Evolutionary conservation across 441 rosid species (phyloP), one percentile per base, ranked within the genome.

Genomic region (Capsella rubella): DNA sequence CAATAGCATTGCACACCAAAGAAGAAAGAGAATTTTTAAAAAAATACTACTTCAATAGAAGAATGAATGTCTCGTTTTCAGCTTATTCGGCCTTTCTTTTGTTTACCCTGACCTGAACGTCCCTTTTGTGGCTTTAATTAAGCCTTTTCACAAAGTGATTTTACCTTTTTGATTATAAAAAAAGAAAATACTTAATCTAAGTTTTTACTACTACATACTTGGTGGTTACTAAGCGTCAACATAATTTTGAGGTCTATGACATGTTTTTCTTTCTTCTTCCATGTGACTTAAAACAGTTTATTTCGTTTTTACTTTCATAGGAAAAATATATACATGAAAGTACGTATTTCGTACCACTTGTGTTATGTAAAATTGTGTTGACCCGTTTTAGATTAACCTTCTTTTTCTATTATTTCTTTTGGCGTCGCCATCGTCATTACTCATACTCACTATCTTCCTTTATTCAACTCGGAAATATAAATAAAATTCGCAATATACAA

Each of bases 81-180:
- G 58, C 64, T 64, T 25, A 42, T 64, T 25, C 51, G 58, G 65
- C 46, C 71, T 72, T 53, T 73, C 71, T 64, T 73, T 45, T 64
- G 32, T 2, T 21, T 39, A 64, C 64, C 29, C 50, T 58, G 31
- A n/a, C 29, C 50, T 58, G 31, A n/a, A 58, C 12, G 1, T n/a
- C 3, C 15, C 31, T 8, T 13, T 31, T 7, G 13, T 31, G 12
- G 2, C 12, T 31, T 57, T 15, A 31, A 32, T 4, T 29, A 7
- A 10, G 2, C 4, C 2, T 9, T 50, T 42, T 1, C 25, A 29
- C 34, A 6, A 7, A 21, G 25, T 21, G 25, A 21, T 21, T 21
- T 21, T 21, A 21, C 25, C 25, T 21, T 21, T 21, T 21, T 21
- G 25, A 21, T 21, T 21, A 21, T 21, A 21, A 21, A 21, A 21